phyloP scores from a whole-genome alignment of 1,284 basidiomycete species.

The Ganoderma boninense region DNA sequence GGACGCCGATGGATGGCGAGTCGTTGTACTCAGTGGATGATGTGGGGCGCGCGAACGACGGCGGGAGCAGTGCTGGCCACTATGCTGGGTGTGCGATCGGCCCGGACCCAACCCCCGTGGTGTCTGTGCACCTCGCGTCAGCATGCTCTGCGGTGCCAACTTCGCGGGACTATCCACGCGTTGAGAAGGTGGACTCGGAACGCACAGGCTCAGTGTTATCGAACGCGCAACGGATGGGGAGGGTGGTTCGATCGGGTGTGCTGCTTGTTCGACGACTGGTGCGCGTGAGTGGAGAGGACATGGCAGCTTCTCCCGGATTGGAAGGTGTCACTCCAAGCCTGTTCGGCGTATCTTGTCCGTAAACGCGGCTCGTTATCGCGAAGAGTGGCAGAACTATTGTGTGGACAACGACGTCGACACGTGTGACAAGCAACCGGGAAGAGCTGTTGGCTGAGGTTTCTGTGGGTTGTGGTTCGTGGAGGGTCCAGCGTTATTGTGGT shows the following conservation, averaged over 20 bases:
- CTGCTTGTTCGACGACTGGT: neutral
- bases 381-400: neutral
- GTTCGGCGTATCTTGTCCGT: neutral
- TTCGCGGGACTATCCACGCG: neutral
- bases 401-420: neutral
- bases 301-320: slow-evolving; percentile 1
- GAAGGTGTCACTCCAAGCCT: neutral
- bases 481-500: neutral
- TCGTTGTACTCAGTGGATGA: neutral
- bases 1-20: neutral
- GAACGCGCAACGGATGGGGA: neutral
- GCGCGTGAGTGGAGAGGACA: neutral
- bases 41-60: neutral
- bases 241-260: neutral
- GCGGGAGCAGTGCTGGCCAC: too few species aligned
- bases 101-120: too few species aligned
- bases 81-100: too few species aligned
- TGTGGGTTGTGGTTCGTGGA: too few species aligned
- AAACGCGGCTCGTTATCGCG: neutral
- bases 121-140: too few species aligned
- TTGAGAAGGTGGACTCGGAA: neutral
- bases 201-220: too few species aligned
- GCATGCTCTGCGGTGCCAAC: neutral
- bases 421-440: neutral
- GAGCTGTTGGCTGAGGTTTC: too few species aligned